Base-by-base conservation (phyloP, 1,284 basidiomycete genomes). In the Pseudozyma pruni region DNA sequence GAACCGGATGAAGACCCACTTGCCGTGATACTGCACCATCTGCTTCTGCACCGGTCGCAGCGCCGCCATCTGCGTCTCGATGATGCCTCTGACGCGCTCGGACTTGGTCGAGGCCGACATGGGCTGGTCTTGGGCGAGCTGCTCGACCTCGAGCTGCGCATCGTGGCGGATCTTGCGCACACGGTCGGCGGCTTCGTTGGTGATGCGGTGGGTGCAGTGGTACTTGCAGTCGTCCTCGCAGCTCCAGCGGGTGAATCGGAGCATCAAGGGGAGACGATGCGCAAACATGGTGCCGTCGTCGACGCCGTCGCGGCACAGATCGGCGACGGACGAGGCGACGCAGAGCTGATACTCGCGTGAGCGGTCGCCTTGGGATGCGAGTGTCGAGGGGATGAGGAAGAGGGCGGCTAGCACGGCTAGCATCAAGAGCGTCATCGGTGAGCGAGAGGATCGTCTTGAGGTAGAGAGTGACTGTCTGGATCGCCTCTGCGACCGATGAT, bases 181-280 rank as follows among this genome's bases (percentile, higher is more conserved):
- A 20, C 76, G 71, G 8, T 61, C 58, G 4, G 89, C 78, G 22
- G 89, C 88, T 20, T 86, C 83, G 64, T 89, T 86, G 14, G 93
- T 96, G 52, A 95, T 86, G 46, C 86, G 83, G 78, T 96, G 93
- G 86, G 91, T 91, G 84, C 95, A 98, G 17, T 84, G 84, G 80
- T 98, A 98, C 79, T 88, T 89, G 86, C 94, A 98, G 83, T 97
- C 87, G 75, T 92, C 92, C 13, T 83, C 77, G 83, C 94, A 97
- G 17, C 90, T 88, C 95, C 87, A 88, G 14, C 83, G 78, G 3
- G 85, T 85, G 11, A 84, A 59, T 8, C 85, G 76, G 4, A 87
- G 83, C 27, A 84, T 75, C 87, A 90, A 68, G 81, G 87, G 64
- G 86, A 90, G 49, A 0, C 61, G 67, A 29, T 63, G 66, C 4